Base-by-base conservation (phyloP, 2,329 filamentous ascomycete species). In the Beauveria varroae region DNA sequence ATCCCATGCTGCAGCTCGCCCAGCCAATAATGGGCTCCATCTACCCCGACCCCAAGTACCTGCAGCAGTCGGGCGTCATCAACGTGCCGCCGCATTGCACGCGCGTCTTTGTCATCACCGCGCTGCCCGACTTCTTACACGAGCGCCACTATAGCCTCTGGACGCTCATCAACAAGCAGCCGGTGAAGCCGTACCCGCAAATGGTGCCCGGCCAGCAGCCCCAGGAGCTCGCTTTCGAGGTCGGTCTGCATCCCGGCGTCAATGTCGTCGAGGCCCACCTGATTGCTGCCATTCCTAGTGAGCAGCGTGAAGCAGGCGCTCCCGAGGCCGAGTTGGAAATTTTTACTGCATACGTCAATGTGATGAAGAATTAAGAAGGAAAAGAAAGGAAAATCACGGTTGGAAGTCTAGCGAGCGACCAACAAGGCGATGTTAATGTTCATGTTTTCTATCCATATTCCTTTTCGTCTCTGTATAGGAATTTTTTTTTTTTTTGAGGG, bases 211-310 rank as follows among this genome's bases (percentile, higher is more conserved):
- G 84, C 24, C 84, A 85, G 57, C 78, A 81, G 66, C 79, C 74
- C 52, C 78, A 80, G 63, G 85, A 85, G 64, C 86, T 87, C n/a
- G 76, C 89, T 0, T 96, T 91, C 67, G 92, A 96, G 67, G 82
- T 86, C 8, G 83, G 83, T 57, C 76, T 96, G 30, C 81, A 84
- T 28, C 81, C 83, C 1, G 91, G 91, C 7, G 81, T 91, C 56
- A 96, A 95, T 67, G 82, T 87, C 51, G 82, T 96, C 56, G 88
- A 92, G 67, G 81, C 96, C 8, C 89, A 93, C 68, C 79, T 93
- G 62, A 84, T 92, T 65, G 90, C 89, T 1, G 86, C 87, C 7
- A 80, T 90, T 49, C 84, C 82, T 1, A 83, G 79, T 67, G 83
- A 80, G 22, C 78, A 84, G 68, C 84, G 81, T 63, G 75, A 81